Percentiles rank a stretch among this genome's conserved stretches.
Conservation (phyloP, 2,329 filamentous ascomycete species). For the Cryphonectria parasitica region DNA sequence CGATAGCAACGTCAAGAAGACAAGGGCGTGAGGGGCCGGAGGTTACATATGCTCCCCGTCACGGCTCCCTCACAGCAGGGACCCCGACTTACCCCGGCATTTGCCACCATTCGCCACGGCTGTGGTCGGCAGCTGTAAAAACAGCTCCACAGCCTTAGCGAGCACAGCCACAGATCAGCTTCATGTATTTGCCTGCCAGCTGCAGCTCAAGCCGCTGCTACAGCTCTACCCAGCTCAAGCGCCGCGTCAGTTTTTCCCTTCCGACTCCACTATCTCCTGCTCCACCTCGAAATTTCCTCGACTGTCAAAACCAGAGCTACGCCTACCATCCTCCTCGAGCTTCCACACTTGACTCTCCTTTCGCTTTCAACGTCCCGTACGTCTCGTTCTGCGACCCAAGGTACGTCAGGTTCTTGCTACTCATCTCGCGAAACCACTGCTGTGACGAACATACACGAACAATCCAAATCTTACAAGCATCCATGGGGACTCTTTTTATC, state of each 20-base stretch:
- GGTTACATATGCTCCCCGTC: neutral
- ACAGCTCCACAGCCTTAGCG: neutral
- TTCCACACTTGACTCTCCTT: neutral
- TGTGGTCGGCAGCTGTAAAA: neutral
- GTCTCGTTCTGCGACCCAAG: constrained; percentile 31
- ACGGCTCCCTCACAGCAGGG: neutral
- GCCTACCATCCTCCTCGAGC: constrained; percentile 15
- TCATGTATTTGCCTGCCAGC: neutral
- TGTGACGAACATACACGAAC: constrained; percentile 56
- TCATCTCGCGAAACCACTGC: constrained; percentile 35
- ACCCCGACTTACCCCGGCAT: neutral
- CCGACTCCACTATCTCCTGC: constrained; percentile 17
- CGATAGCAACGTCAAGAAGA: neutral
- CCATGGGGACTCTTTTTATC: constrained; percentile 58
- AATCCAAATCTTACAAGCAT: constrained; percentile 65
- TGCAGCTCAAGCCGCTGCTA: neutral
- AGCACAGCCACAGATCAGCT: neutral
- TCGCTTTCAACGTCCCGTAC: constrained; percentile 16
- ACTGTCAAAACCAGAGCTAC: constrained; percentile 14
- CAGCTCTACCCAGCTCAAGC: constrained; percentile 1
- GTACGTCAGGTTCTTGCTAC: constrained; percentile 32
- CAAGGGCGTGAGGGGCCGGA: neutral
- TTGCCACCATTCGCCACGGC: neutral
- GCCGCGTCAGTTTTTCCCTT: constrained; percentile 28
- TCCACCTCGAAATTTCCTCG: constrained; percentile 20